Percentiles rank a stretch among this genome's conserved stretches.
These are phyloP conservation scores for Candida coquimbonensis DNA, from an alignment of 805 yeast genomes.

Conservation along the genomic window DNA sequence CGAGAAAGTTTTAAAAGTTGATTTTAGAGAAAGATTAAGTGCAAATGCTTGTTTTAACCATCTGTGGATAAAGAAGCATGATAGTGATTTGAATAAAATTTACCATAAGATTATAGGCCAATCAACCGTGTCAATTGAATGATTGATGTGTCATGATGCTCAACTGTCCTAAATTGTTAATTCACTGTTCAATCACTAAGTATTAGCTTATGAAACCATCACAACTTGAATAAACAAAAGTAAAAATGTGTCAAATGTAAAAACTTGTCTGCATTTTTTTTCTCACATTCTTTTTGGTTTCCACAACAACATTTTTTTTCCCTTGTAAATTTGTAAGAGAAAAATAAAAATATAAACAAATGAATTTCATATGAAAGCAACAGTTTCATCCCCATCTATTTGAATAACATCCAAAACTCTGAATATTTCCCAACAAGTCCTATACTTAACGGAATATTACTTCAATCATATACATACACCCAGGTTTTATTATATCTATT, in stretches of 20 bases:
- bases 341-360: constrained; percentile 5
- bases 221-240: no score
- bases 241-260: no score
- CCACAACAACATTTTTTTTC: constrained; percentile 12
- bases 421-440: no score
- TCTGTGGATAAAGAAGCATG: constrained; percentile 41
- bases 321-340: neutral
- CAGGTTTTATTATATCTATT: no score
- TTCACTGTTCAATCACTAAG: no score
- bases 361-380: neutral
- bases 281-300: constrained; percentile 5
- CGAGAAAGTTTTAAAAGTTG: constrained; percentile 29
- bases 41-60: constrained; percentile 35
- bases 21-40: constrained; percentile 31
- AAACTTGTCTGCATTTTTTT: neutral
- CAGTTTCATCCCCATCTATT: neutral
- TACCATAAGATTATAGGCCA: constrained; percentile 26
- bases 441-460: no score
- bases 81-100: constrained; percentile 27
- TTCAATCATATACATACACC: no score
- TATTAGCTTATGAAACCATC: no score
- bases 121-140: neutral
- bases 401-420: no score
- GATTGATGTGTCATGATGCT: no score
- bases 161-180: no score